Conservation (phyloP, 495 filamentous ascomycete genomes). For the Penicillium lividum region DNA sequence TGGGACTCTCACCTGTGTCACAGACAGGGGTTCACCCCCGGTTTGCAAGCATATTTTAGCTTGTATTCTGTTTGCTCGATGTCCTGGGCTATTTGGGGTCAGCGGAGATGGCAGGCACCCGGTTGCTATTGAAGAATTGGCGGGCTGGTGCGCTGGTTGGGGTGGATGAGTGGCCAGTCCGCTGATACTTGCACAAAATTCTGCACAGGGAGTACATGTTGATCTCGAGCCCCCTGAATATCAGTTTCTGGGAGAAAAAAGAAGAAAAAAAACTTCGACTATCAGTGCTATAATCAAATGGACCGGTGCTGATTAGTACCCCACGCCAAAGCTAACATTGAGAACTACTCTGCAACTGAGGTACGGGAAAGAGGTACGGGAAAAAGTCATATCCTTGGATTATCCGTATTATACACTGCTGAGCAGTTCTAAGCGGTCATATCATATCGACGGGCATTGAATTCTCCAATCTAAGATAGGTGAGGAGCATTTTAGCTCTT, state of each 20-base stretch:
- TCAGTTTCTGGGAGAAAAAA: no score
- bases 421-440: conserved; percentile 34
- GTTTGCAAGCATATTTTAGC: conserved; percentile 91
- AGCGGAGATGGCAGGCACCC: conserved; percentile 55
- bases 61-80: conserved; percentile 72
- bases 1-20: conserved; percentile 42
- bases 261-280: neutral
- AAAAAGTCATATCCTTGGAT: conserved; percentile 23
- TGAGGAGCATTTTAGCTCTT: conserved; percentile 45
- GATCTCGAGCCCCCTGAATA: no score
- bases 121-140: conserved; percentile 63
- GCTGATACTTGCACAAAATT: neutral
- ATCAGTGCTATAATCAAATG: neutral
- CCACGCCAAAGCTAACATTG: neutral
- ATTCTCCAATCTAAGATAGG: conserved; percentile 15
- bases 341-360: no score
- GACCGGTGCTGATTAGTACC: neutral
- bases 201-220: neutral
- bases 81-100: conserved; percentile 57
- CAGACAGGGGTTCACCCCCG: conserved; percentile 47
- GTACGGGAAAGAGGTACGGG: neutral
- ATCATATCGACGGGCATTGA: conserved; percentile 28
- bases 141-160: conserved; percentile 74
- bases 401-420: conserved; percentile 35
- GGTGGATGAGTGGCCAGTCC: conserved; percentile 32